A percentile compares a stretch with the other conserved stretches of the same genome.
Conservation (phyloP, 495 filamentous ascomycete genomes). For the Baudoinia panamericana region DNA sequence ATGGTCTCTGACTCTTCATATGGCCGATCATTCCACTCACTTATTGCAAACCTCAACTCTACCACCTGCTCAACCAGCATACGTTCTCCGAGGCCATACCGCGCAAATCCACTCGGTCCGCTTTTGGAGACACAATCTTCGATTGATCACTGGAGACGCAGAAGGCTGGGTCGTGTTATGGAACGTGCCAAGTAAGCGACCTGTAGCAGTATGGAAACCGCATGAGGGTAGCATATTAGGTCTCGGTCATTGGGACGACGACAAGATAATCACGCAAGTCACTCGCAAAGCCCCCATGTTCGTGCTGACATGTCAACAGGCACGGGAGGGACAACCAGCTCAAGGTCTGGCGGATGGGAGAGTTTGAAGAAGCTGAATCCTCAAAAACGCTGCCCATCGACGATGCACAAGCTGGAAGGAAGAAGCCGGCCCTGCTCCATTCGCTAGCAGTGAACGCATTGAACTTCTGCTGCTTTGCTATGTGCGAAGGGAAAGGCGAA, state of each 20-base stretch:
- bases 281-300: slow-evolving; percentile 25
- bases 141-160: slow-evolving; percentile 75
- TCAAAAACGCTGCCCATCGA: slow-evolving; percentile 62
- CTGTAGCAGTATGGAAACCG: slow-evolving; percentile 75
- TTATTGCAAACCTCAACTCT: slow-evolving; percentile 17
- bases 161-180: slow-evolving; percentile 83
- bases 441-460: slow-evolving; percentile 77
- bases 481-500: slow-evolving; percentile 31
- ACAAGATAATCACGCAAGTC: slow-evolving; percentile 58
- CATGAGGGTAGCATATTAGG: slow-evolving; percentile 71
- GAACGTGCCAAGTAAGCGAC: slow-evolving; percentile 69
- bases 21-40: no score
- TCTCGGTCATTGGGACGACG: slow-evolving; percentile 47
- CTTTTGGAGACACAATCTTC: slow-evolving; percentile 55
- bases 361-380: slow-evolving; percentile 49
- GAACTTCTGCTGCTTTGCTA: slow-evolving; percentile 88
- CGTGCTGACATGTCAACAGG: slow-evolving; percentile 31
- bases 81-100: slow-evolving; percentile 78
- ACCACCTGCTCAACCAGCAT: slow-evolving; percentile 57
- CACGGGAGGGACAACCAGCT: slow-evolving; percentile 86
- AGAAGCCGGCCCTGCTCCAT: slow-evolving; percentile 73
- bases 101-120: slow-evolving; percentile 65
- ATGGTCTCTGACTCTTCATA: no score
- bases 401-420: slow-evolving; percentile 27
- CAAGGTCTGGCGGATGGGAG: slow-evolving; percentile 62